Evolutionary conservation across 2,329 filamentous ascomycete species (phyloP), one percentile per base, ranked within the genome.

Genomic region (Calonectria pteridis): DNA sequence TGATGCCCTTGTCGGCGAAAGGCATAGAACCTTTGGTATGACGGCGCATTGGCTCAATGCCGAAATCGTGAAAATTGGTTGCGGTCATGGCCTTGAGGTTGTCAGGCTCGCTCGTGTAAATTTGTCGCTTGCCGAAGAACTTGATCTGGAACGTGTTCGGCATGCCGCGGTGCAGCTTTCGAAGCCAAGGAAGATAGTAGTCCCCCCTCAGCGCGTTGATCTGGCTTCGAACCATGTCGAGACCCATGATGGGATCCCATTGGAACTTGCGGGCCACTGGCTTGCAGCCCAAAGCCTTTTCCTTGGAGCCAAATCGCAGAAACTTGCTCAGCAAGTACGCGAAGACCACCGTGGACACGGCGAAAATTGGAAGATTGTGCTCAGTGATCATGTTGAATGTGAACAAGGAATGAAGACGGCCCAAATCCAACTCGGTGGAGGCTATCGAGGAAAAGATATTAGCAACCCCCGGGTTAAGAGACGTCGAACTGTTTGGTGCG

Each of bases 21-120:
- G 77, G 77, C 53, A 73, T 72, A 2, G 71, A 71, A 2, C 75
- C 75, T 1, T 73, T 73, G 7, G 76, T 75, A 2, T 79, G 70
- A 6, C 73, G 75, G 13, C 77, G 74, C 31, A 77, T 78, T 0
- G 77, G 76, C 50, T 78, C 76, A 26, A 78, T 70, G 16, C 77
- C 76, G 59, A 77, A 77, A 33, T 75, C 73, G n/a, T 74, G 69
- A 55, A 77, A 77, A 23, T 77, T 76, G 28, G 77, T 77, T 9
- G 77, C 77, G 4, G 74, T 76, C 73, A 78, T 75, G 2, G 75
- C 76, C 35, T 78, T 78, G 64, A 78, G 70, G 58, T 75, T 77
- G 37, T 78, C 76, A 53, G 73, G 72, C 63, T 78, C 76, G n/a
- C 59, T 77, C 1, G 77, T 75, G 65, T 74, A 77, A 49, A 78